Base-by-base conservation (phyloP, 106 monocot species). In the Dioscorea alata region DNA sequence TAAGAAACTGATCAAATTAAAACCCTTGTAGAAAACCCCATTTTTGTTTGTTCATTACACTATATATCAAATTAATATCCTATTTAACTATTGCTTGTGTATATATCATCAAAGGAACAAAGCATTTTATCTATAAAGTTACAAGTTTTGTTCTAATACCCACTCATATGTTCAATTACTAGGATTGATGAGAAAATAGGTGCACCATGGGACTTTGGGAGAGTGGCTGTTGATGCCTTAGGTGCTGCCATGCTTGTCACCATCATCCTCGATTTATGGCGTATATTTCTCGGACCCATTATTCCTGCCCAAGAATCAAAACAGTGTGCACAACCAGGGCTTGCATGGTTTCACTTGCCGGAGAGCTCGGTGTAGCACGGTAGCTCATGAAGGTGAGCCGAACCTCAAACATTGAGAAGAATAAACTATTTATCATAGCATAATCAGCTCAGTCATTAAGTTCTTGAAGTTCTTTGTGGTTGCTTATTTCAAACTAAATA, bases 161-260 rank as follows among this genome's bases (percentile, higher is more conserved):
- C 42, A 42, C 15, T 19, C 15, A 8, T 57, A 12, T 53, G 24
- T 15, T 28, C 6, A 17, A 18, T 16, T 24, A 10, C 13, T 33
- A 97, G 96, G 78, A 64, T 97, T 4, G 96, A 89, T 68, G 96
- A 97, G 71, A 86, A 86, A 32, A 72, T 70, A 2, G 76, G 65
- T 0, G 75, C 82, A 14, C 51, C 51, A 35, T 97, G 96, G 96
- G 81, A 80, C 74, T 73, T 97, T 6, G 68, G 67, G 20, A 89
- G 89, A 61, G 86, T 87, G 34, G 92, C 89, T 5, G 76, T 96
- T 48, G 96, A 96, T 68, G 86, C 92, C 10, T 69, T 96, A 50
- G 96, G 96, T 28, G 91, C 96, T 0, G 96, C 96, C 23, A 96
- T 96, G 96, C 89, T 96, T 0, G 96, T 96, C 8, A 96, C 96